Evolutionary conservation across 306 rosid species (phyloP).

Genomic region (Pterocarpus macrocarpus): DNA sequence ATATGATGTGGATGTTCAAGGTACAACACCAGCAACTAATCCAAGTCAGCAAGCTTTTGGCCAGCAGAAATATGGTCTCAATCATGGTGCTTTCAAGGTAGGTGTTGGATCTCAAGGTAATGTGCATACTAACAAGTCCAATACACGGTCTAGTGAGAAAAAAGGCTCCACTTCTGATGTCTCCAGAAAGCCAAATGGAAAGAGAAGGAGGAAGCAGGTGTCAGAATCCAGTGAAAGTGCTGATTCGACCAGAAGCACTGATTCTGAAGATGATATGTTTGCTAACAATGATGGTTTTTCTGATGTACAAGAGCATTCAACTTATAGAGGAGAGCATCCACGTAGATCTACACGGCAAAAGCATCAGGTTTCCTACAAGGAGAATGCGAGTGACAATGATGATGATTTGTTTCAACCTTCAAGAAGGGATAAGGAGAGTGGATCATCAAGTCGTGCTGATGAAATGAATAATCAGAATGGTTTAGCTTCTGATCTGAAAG

Average conservation of each 20-base stretch:
- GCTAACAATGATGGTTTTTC: conserved; percentile 51
- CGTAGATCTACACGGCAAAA: conserved; percentile 82
- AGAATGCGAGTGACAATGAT: conserved; percentile 73
- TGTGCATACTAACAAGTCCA: conserved; percentile 48
- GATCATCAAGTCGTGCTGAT: conserved; percentile 44
- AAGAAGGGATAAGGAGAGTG: conserved; percentile 60
- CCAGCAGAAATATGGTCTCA: conserved; percentile 50
- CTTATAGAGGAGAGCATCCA: conserved; percentile 51
- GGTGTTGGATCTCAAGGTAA: conserved; percentile 56
- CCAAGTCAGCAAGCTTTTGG: conserved; percentile 60
- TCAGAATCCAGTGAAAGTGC: conserved; percentile 73
- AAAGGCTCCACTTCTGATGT: conserved; percentile 41
- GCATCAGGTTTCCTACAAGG: conserved; percentile 77
- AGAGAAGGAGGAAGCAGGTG: conserved; percentile 62
- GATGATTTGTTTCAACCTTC: conserved; percentile 27
- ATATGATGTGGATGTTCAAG: conserved; percentile 57
- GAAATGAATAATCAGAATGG: conserved; percentile 54
- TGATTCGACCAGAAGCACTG: conserved; percentile 58
- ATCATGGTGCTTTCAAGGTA: conserved; percentile 54
- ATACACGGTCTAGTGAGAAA: conserved; percentile 42
- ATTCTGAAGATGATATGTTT: conserved; percentile 63
- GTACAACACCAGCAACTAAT: conserved; percentile 50
- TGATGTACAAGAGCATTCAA: conserved; percentile 45
- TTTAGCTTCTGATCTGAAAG: conserved; percentile 47
- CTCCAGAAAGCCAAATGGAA: conserved; percentile 58